Evolutionary conservation across 2,329 filamentous ascomycete species (phyloP).

Genomic region (Venturia aucupariae): DNA sequence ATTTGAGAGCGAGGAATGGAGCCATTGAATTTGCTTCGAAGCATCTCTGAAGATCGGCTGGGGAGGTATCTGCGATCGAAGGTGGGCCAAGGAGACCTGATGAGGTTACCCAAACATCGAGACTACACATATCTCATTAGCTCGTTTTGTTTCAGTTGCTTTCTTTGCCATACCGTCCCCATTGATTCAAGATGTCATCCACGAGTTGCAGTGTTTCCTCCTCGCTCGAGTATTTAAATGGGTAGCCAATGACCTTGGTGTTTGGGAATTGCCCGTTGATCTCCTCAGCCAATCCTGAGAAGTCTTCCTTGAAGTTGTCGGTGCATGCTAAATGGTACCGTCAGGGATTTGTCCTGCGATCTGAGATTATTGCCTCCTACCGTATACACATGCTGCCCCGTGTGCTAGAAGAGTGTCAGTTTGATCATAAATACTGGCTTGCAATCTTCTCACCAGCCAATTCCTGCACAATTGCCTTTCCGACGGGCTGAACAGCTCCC

Average conservation of each 20-base stretch:
- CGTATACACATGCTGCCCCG: constrained; percentile 55
- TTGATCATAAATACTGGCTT: background rate
- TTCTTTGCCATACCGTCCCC: constrained; percentile 33
- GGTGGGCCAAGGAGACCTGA: constrained; percentile 50
- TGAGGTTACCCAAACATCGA: constrained; percentile 53
- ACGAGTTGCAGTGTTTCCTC: constrained; percentile 52
- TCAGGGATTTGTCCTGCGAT: background rate
- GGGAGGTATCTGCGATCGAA: constrained; percentile 47
- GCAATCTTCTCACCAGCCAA: constrained; percentile 40
- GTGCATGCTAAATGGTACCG: constrained; percentile 39
- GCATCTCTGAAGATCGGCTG: constrained; percentile 45
- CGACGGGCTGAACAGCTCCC: constrained; percentile 51
- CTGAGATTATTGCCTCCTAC: constrained; percentile 22
- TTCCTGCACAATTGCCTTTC: constrained; percentile 50
- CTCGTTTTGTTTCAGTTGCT: background rate
- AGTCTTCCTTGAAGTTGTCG: constrained; percentile 27
- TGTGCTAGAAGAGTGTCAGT: constrained; percentile 37
- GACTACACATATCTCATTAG: constrained; percentile 21
- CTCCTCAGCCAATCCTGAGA: constrained; percentile 29
- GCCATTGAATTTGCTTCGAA: constrained; percentile 54
- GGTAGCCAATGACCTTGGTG: constrained; percentile 53
- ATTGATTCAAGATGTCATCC: constrained; percentile 53
- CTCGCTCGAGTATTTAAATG: constrained; percentile 49
- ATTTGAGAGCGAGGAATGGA: constrained; percentile 57
- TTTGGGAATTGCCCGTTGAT: constrained; percentile 40